Conservation (phyloP, 1,284 basidiomycete genomes). For the Ceratobasidium sp. region DNA sequence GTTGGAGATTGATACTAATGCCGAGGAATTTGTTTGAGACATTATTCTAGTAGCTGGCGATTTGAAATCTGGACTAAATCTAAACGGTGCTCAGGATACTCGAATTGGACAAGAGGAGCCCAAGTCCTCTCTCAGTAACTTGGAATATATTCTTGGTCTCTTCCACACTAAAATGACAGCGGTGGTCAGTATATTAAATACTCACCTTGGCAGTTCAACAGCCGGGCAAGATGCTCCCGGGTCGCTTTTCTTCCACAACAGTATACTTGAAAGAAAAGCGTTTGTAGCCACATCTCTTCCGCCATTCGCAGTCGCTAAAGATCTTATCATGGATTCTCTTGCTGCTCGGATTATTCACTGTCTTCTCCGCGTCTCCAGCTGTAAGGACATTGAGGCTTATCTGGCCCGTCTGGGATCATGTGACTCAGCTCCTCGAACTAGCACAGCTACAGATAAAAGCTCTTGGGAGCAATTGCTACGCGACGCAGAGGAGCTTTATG, state of each 20-base stretch:
- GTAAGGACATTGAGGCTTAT: conserved; percentile 53
- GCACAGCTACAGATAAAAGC: background rate
- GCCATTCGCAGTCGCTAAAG: conserved; percentile 57
- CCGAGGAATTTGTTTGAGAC: conserved; percentile 43
- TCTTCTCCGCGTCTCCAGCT: conserved; percentile 55
- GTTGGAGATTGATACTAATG: conserved; percentile 51
- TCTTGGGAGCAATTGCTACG: conserved; percentile 49
- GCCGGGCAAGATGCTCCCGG: conserved; percentile 56
- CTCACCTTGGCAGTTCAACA: conserved; percentile 57
- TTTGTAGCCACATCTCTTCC: conserved; percentile 58
- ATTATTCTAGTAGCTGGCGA: conserved; percentile 58
- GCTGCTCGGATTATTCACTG: conserved; percentile 60
- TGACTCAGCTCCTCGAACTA: background rate
- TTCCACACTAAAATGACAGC: conserved; percentile 62
- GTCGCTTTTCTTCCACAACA: conserved; percentile 58
- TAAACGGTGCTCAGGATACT: conserved; percentile 55
- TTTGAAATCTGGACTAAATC: conserved; percentile 60
- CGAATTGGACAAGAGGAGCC: conserved; percentile 59
- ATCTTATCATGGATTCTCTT: conserved; percentile 59
- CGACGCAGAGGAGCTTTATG: background rate
- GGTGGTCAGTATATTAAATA: conserved; percentile 55
- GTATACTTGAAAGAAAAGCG: conserved; percentile 55
- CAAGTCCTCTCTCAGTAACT: background rate
- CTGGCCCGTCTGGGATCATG: conserved; percentile 12
- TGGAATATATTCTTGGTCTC: conserved; percentile 55